These are phyloP conservation scores for Tephrocybe rancida DNA, from an alignment of 768 basidiomycete species.

Conservation along the genomic window DNA sequence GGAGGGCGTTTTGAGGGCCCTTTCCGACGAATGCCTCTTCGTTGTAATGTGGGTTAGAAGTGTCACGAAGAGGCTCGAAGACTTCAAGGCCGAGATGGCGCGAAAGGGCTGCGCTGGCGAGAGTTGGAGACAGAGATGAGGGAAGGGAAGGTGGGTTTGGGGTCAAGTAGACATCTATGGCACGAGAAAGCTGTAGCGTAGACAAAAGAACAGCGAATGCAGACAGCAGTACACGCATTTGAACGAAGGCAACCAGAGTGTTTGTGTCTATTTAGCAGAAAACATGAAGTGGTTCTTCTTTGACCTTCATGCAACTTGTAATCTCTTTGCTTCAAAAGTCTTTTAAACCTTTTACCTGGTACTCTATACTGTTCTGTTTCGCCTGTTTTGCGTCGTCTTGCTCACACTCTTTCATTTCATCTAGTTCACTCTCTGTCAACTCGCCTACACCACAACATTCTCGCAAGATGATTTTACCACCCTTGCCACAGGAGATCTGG, in stretches of 20 bases:
- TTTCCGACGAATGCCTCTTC: conserved; percentile 59
- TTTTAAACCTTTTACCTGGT: conserved; percentile 34
- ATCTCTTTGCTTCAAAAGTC: conserved; percentile 21
- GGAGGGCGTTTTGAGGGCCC: conserved; percentile 49
- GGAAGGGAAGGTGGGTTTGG: conserved; percentile 41
- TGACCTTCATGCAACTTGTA: conserved; percentile 26
- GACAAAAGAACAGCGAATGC: conserved; percentile 30
- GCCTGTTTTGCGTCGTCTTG: background rate
- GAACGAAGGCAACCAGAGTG: conserved; percentile 19
- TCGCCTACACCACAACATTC: background rate
- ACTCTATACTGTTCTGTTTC: conserved; percentile 13
- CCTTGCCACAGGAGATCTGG: conserved; percentile 54
- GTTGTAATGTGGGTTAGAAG: conserved; percentile 28
- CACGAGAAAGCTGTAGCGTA: conserved; percentile 40
- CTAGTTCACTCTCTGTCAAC: conserved; percentile 25
- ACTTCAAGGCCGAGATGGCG: conserved; percentile 73
- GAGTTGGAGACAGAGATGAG: conserved; percentile 46
- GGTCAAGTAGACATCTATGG: conserved; percentile 62
- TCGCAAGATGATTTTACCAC: conserved; percentile 23
- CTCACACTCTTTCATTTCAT: background rate
- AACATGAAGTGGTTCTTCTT: background rate
- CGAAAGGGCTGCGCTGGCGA: conserved; percentile 62
- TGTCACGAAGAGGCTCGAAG: conserved; percentile 52
- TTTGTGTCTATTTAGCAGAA: conserved; percentile 34
- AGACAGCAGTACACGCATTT: conserved; percentile 27